Base-by-base conservation (phyloP, 352 stramenopile genomes). In the Globisporangium iwayamae region DNA sequence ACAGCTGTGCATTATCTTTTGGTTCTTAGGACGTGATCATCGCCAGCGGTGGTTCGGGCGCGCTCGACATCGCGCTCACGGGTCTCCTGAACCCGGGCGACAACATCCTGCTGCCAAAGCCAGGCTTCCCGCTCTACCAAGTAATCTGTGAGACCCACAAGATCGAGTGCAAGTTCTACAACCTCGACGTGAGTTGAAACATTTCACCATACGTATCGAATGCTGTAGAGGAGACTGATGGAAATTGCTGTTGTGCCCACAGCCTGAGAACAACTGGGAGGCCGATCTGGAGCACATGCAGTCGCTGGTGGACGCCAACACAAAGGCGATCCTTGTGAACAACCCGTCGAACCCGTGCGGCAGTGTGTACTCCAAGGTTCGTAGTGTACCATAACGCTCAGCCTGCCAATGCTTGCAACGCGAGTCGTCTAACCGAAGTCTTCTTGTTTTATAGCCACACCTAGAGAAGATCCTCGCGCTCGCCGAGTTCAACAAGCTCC, bases 341-440 rank as follows among this genome's bases (percentile, higher is more conserved):
- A 99, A 99, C 78, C 96, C 66, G 73, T 92, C 72, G 18, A 99
- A 98, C 76, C 92, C 96, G 7, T 98, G 95, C 46, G 96, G 96
- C 22, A 96, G 87, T 43, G 94, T 98, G 30, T 98, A 96, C 70
- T 96, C 87, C 7, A 89, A 97, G 76, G 72, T 84, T 18, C 62
- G 34, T 38, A 4, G 22, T 18, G 6, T 56, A 18, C 56, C 25
- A 3, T 39, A 39, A 39, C 34, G 34, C 34, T 13, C 34, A 39
- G 34, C 34, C 14, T 39, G 7, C 25, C 25, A 28, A 28, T 28
- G 25, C 1, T 28, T 28, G 25, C 1, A 28, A 28, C 25, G 25
- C 25, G 8, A 39, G 1, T 3, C 34, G 34, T 0, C 34, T 39
- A 39, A 39, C 7, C 34, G 34, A 39, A 20, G 38, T 58, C 34